A percentile compares a stretch with the other conserved stretches of the same genome.
Conservation (phyloP, 805 yeast species). For the Wickerhamiella australiensis region DNA sequence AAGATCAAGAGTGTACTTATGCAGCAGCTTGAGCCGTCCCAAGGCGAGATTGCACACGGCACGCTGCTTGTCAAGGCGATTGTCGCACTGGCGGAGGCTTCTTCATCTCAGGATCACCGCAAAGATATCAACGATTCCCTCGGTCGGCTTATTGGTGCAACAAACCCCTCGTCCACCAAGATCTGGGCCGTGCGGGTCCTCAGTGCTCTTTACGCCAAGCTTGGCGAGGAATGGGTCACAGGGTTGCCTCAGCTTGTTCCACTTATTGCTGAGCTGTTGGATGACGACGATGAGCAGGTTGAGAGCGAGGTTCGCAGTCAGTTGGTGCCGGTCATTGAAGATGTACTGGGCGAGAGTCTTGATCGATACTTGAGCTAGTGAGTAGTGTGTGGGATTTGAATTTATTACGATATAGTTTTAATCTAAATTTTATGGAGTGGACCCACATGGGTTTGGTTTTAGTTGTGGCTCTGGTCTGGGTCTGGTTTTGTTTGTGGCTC, state of each 20-base stretch:
- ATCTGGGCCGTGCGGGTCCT: conserved; percentile 71
- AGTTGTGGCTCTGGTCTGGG: too few relatives aligned
- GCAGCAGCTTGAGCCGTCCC: conserved; percentile 43
- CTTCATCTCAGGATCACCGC: conserved; percentile 48
- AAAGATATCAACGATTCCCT: conserved; percentile 56
- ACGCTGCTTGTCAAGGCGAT: conserved; percentile 70
- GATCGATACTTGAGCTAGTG: conserved; percentile 37
- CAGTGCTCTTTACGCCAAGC: conserved; percentile 72
- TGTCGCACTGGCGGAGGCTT: conserved; percentile 58
- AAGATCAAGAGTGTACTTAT: conserved; percentile 50
- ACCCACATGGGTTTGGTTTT: too few relatives aligned
- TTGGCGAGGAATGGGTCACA: conserved; percentile 89
- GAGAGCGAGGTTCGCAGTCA: conserved; percentile 86
- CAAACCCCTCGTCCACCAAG: conserved; percentile 49
- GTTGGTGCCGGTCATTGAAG: conserved; percentile 80
- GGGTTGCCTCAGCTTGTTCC: conserved; percentile 92
- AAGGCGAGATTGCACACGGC: conserved; percentile 52
- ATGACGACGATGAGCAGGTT: conserved; percentile 89
- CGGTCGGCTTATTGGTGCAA: conserved; percentile 50
- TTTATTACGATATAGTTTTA: too few relatives aligned
- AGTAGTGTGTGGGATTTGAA: too few relatives aligned
- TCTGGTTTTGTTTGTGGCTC: too few relatives aligned
- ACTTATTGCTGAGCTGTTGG: conserved; percentile 84
- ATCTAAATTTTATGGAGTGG: too few relatives aligned
- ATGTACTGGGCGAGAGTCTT: conserved; percentile 86